Evolutionary conservation across 192 early-diverging fungal genomes (phyloP).

Genomic region (Fimicolochytrium jonesii): DNA sequence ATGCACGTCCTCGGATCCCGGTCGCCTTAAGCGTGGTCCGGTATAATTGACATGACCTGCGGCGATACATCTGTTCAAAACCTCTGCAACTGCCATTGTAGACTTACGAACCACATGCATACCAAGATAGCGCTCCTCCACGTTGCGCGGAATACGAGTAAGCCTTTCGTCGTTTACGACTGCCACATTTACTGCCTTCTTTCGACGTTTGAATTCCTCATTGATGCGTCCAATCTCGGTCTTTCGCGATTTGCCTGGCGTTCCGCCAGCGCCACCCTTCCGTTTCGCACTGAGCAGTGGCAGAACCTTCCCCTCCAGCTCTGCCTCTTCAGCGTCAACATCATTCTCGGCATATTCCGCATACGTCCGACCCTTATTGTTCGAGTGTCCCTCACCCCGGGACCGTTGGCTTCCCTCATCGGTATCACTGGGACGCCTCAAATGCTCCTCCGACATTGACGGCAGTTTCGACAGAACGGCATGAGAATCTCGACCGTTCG

Average conservation of each 20-base stretch:
- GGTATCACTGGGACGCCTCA: no score
- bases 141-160: slow-evolving; percentile 4
- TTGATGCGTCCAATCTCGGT: slow-evolving; percentile 16
- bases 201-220: slow-evolving; percentile 15
- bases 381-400: no score
- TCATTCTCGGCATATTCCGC: not conserved
- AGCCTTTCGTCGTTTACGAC: slow-evolving; percentile 41
- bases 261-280: not conserved
- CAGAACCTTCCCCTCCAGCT: no score
- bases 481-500: not conserved
- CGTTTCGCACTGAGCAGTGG: no score
- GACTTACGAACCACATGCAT: no score
- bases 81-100: not conserved
- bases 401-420: no score
- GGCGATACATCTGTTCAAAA: not conserved
- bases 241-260: slow-evolving; percentile 5
- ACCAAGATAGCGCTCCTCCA: slow-evolving; percentile 28
- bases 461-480: slow-evolving; percentile 2
- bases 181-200: slow-evolving; percentile 30
- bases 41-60: slow-evolving; percentile 36
- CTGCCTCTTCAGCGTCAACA: not conserved
- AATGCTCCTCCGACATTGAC: no score
- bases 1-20: slow-evolving; percentile 21
- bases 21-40: slow-evolving; percentile 24
- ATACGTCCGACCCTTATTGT: not conserved